A percentile compares a stretch with the other conserved stretches of the same genome.
Conservation (phyloP, 805 yeast species). For the Priceomyces carsonii region DNA sequence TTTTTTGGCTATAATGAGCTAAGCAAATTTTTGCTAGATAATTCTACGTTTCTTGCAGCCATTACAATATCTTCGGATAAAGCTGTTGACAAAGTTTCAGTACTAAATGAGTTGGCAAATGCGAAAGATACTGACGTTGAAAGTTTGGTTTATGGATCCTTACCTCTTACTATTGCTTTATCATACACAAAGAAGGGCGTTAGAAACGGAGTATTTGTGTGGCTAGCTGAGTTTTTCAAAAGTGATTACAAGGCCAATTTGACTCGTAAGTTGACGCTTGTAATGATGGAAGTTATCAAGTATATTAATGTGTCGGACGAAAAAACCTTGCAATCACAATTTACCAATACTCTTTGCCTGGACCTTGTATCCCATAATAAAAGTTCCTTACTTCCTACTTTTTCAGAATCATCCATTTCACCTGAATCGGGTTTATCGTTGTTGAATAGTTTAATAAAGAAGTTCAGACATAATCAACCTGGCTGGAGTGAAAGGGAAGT, state of each 20-base stretch:
- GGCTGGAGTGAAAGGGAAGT: constrained; percentile 37
- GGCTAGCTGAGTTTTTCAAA: constrained; percentile 14
- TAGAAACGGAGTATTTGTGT: constrained; percentile 29
- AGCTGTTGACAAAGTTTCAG: constrained; percentile 14
- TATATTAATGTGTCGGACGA: constrained; percentile 42
- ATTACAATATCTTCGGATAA: constrained; percentile 19
- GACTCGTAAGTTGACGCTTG: constrained; percentile 26
- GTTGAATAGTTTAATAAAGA: constrained; percentile 21
- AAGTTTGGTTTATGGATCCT: constrained; percentile 28
- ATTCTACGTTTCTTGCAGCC: constrained; percentile 41
- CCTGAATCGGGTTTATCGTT: constrained; percentile 27
- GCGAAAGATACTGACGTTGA: constrained; percentile 8
- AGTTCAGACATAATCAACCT: constrained; percentile 14
- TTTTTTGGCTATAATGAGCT: constrained; percentile 36
- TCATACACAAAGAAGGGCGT: constrained; percentile 42
- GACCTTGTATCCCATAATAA: constrained; percentile 7
- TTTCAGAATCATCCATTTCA: constrained; percentile 19
- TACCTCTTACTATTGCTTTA: constrained; percentile 44
- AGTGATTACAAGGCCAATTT: constrained; percentile 21
- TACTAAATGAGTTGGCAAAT: constrained; percentile 9
- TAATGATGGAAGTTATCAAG: constrained; percentile 36
- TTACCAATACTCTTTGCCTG: background rate
- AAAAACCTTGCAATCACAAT: background rate
- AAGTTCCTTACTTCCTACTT: no score
- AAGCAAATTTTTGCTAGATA: constrained; percentile 30